Evolutionary conservation across 257 asterid species (phyloP).

Genomic region (Solanum habrochaites): DNA sequence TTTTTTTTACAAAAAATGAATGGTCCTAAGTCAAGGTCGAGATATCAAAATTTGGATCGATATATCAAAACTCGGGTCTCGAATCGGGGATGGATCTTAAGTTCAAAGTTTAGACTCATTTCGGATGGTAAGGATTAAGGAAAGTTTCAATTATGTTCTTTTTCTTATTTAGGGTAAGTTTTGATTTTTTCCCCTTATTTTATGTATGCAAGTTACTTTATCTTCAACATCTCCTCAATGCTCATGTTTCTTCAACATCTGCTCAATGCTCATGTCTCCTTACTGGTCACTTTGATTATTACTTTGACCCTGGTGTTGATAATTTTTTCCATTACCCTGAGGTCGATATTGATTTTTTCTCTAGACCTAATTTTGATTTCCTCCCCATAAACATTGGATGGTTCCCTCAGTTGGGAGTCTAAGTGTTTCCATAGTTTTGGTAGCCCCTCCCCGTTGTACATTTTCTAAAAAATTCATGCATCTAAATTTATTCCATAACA

Average conservation of each 20-base stretch:
- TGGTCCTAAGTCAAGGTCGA: neutral
- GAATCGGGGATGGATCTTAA: no score
- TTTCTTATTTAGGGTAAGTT: neutral
- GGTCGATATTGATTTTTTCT: neutral
- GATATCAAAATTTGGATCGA: neutral
- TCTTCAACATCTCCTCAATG: neutral
- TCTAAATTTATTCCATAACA: neutral
- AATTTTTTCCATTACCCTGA: neutral
- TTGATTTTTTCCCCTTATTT: neutral
- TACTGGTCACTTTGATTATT: neutral
- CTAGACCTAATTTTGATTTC: neutral
- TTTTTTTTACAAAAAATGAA: neutral
- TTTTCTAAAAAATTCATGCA: no score
- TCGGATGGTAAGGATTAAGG: neutral
- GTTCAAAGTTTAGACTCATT: neutral
- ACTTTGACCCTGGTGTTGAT: neutral
- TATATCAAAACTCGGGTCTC: neutral
- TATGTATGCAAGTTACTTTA: neutral
- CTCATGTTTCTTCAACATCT: neutral
- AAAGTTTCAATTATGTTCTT: neutral
- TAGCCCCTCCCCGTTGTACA: neutral
- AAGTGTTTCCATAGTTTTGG: neutral
- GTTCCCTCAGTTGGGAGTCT: neutral
- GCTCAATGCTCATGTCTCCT: neutral
- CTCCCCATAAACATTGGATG: neutral